Conservation (phyloP, 148 eudicot species). For the Polygonum aviculare region DNA sequence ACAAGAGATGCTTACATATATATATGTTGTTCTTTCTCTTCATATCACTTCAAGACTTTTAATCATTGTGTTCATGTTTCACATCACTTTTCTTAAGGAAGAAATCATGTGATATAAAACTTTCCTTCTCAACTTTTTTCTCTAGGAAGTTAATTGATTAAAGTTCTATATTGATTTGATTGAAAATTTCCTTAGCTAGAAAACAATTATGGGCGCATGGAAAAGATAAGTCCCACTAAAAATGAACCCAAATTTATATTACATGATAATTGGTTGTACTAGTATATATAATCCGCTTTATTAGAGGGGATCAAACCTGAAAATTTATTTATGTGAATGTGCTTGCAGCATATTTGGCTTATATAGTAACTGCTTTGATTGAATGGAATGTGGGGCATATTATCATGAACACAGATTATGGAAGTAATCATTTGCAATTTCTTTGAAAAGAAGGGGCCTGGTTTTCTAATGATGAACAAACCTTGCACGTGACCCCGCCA, state of each 20-base stretch:
- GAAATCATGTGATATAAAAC: too few species aligned
- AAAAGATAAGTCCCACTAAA: not conserved
- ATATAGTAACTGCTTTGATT: conserved; percentile 1
- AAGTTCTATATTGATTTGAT: too few species aligned
- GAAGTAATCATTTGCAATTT: not conserved
- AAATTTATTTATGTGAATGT: not conserved
- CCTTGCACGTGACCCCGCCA: not conserved
- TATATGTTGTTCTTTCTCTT: not conserved
- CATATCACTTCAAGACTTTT: not conserved
- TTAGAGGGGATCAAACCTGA: not conserved
- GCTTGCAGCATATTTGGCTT: not conserved
- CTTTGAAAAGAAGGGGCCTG: not conserved
- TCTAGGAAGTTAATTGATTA: not conserved
- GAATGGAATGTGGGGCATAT: not conserved
- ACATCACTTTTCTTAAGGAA: not conserved
- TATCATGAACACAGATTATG: not conserved
- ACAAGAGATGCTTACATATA: not conserved
- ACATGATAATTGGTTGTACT: not conserved
- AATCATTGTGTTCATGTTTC: conserved; percentile 3
- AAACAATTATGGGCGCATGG: not conserved
- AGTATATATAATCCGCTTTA: not conserved
- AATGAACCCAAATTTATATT: not conserved
- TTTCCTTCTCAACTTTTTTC: too few species aligned
- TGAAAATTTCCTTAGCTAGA: too few species aligned
- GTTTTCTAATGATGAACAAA: not conserved